Evolutionary conservation across 805 yeast genomes (phyloP).

Genomic region (Blastobotrys peoriensis): DNA sequence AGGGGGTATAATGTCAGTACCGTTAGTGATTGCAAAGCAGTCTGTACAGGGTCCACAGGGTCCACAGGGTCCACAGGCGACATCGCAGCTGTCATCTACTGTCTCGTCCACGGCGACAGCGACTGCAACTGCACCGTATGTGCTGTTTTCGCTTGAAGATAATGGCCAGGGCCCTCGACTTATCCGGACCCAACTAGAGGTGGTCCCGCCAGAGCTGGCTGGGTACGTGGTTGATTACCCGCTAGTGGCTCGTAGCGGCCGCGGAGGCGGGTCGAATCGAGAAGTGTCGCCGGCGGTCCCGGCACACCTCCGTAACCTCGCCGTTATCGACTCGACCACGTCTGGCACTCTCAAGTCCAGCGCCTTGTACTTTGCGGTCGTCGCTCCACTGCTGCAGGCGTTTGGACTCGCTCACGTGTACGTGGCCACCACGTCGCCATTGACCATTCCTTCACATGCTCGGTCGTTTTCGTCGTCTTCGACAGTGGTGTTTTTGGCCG

Average conservation of each 20-base stretch:
- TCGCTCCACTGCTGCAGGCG: slow-evolving; percentile 30
- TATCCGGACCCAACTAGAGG: slow-evolving; percentile 6
- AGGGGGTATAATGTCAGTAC: too few species aligned
- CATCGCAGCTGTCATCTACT: too few species aligned
- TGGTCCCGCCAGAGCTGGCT: slow-evolving; percentile 10
- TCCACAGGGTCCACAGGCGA: too few species aligned
- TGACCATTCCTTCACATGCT: slow-evolving; percentile 30
- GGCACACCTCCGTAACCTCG: slow-evolving; percentile 23
- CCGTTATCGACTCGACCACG: slow-evolving; percentile 30
- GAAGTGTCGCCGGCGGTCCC: slow-evolving; percentile 11
- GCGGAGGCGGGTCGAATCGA: neutral
- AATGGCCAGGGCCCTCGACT: slow-evolving; percentile 3
- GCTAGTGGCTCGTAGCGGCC: neutral
- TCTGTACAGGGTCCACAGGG: too few species aligned
- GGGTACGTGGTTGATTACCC: slow-evolving; percentile 10
- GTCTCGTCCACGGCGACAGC: too few species aligned
- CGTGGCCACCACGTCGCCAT: slow-evolving; percentile 28
- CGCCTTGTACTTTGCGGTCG: slow-evolving; percentile 24
- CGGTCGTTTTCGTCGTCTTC: slow-evolving; percentile 23
- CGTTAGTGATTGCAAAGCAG: too few species aligned
- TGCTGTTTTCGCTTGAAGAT: slow-evolving; percentile 4
- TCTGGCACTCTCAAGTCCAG: slow-evolving; percentile 27
- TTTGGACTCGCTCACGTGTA: slow-evolving; percentile 30
- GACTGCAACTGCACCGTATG: too few species aligned
- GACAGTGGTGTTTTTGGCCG: slow-evolving; percentile 63